These are phyloP conservation scores for Podospora pseudoanserina DNA, from an alignment of 495 filamentous ascomycete species.

Conservation along the genomic window DNA sequence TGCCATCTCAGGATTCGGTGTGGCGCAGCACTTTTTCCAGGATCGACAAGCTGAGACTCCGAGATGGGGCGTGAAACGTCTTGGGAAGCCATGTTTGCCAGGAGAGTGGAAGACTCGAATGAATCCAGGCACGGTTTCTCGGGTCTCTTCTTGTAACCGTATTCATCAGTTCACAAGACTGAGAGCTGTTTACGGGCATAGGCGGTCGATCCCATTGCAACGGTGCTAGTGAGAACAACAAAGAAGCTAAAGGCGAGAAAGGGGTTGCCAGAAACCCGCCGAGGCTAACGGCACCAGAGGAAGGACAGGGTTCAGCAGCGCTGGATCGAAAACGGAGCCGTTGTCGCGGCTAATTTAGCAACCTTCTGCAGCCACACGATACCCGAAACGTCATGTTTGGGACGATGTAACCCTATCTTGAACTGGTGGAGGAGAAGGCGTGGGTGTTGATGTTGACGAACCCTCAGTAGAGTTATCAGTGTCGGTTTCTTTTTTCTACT, in stretches of 20 bases:
- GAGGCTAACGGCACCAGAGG: conserved; percentile 10
- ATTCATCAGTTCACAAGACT: background rate
- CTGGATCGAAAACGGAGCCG: conserved; percentile 14
- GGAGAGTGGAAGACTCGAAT: background rate
- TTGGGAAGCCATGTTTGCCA: conserved; percentile 15
- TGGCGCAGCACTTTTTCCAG: conserved; percentile 27
- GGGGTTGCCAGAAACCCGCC: conserved; percentile 3
- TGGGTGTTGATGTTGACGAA: background rate
- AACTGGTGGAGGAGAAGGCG: background rate
- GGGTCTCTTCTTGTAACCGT: background rate
- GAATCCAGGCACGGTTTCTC: background rate
- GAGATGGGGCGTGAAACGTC: conserved; percentile 34
- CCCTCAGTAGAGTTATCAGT: background rate
- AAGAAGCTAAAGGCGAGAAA: background rate
- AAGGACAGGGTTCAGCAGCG: background rate
- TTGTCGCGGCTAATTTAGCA: conserved; percentile 18
- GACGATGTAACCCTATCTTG: background rate
- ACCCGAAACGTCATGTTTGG: conserved; percentile 10
- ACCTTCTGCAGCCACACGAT: conserved; percentile 13
- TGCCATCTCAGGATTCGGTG: conserved; percentile 12
- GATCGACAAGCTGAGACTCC: conserved; percentile 42
- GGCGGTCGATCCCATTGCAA: background rate
- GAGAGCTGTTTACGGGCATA: background rate
- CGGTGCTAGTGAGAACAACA: background rate
- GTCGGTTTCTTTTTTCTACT: background rate